These are phyloP conservation scores for Penicillium sp. DNA, from an alignment of 2,329 filamentous ascomycete genomes.

Conservation along the genomic window DNA sequence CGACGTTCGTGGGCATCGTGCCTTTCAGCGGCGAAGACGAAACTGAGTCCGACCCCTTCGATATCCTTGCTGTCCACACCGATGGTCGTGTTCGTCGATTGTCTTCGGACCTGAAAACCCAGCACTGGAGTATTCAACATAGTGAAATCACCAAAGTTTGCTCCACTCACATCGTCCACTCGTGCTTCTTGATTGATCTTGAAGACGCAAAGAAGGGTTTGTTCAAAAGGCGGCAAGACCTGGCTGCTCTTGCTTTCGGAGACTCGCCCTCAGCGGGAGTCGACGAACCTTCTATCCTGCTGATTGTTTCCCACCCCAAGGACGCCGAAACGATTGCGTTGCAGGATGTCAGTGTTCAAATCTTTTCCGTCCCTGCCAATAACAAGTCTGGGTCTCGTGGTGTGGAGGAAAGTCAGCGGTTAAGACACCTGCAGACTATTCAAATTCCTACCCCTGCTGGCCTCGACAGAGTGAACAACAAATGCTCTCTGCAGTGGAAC, in stretches of 20 bases:
- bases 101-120: constrained; percentile 42
- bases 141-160: constrained; percentile 34
- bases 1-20: constrained; percentile 43
- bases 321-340: constrained; percentile 32
- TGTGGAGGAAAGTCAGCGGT: constrained; percentile 34
- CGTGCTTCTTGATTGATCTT: constrained; percentile 43
- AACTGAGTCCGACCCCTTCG: constrained; percentile 36
- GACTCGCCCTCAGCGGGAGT: constrained; percentile 31
- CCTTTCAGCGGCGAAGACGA: constrained; percentile 29
- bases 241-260: constrained; percentile 40
- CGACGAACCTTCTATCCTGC: constrained; percentile 39
- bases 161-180: constrained; percentile 34
- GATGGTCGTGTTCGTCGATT: constrained; percentile 47
- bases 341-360: constrained; percentile 41
- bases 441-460: constrained; percentile 37
- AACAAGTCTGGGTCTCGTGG: constrained; percentile 20
- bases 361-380: constrained; percentile 42
- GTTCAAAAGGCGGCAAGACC: constrained; percentile 44
- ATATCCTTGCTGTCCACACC: constrained; percentile 46
- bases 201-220: constrained; percentile 45
- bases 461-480: constrained; percentile 27
- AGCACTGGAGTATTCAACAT: constrained; percentile 44
- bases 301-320: constrained; percentile 44
- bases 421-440: constrained; percentile 42
- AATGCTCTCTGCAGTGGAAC: constrained; percentile 37